Conservation (phyloP, 192 early-diverging fungal genomes). For the Linnemannia zychae region DNA sequence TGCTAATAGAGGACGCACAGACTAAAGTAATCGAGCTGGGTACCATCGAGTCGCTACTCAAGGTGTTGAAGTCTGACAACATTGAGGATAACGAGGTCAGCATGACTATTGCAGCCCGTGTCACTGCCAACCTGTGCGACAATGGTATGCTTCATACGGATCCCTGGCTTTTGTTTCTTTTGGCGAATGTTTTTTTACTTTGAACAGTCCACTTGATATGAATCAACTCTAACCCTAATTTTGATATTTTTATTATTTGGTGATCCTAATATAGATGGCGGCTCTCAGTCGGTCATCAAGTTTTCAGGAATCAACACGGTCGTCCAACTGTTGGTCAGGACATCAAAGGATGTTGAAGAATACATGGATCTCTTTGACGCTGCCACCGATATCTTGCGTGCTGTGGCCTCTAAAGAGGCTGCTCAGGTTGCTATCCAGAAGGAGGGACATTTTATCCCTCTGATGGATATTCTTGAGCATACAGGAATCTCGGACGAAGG, state of each 20-base stretch:
- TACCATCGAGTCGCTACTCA: slow-evolving; percentile 35
- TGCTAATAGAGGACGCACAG: slow-evolving; percentile 60
- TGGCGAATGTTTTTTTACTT: background rate
- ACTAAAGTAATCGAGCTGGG: slow-evolving; percentile 43
- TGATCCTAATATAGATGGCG: slow-evolving; percentile 25
- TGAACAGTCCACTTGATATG: background rate
- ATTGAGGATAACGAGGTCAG: slow-evolving; percentile 40
- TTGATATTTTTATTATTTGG: background rate
- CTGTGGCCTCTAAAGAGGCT: slow-evolving; percentile 43
- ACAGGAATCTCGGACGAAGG: slow-evolving; percentile 51
- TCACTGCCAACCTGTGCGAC: slow-evolving; percentile 40
- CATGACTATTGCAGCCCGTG: slow-evolving; percentile 47
- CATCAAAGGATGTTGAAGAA: slow-evolving; percentile 18
- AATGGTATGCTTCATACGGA: slow-evolving; percentile 21
- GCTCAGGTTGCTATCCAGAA: slow-evolving; percentile 58
- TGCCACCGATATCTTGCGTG: slow-evolving; percentile 28
- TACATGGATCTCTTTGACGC: slow-evolving; percentile 48
- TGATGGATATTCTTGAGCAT: slow-evolving; percentile 62
- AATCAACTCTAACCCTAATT: background rate
- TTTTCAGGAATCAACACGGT: slow-evolving; percentile 13
- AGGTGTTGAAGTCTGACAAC: slow-evolving; percentile 27
- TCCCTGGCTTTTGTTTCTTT: background rate
- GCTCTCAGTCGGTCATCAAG: slow-evolving; percentile 49
- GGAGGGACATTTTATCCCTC: slow-evolving; percentile 35
- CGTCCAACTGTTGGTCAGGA: slow-evolving; percentile 29